These are phyloP conservation scores for Neurospora sublineolata DNA, from an alignment of 495 filamentous ascomycete genomes.

Conservation along the genomic window DNA sequence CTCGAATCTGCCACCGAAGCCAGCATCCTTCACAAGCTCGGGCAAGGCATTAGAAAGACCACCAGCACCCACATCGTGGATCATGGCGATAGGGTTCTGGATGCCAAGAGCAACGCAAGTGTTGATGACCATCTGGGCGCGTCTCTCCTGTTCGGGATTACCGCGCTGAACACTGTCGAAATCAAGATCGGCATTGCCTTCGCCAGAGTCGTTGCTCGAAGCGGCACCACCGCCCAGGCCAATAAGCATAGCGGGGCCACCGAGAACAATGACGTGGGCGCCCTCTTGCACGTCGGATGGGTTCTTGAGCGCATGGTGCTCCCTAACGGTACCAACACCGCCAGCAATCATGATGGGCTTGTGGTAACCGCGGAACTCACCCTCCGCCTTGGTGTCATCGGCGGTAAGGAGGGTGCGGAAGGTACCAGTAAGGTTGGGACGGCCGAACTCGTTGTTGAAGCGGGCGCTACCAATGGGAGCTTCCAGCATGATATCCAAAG, in stretches of 20 bases:
- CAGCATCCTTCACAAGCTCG: conserved; percentile 84
- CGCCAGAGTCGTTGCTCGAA: conserved; percentile 78
- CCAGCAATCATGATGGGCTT: conserved; percentile 99
- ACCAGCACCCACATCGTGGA: conserved; percentile 94
- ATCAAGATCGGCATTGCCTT: conserved; percentile 80
- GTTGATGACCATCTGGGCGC: conserved; percentile 95
- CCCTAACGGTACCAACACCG: conserved; percentile 90
- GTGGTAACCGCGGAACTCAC: conserved; percentile 82
- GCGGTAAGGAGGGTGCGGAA: conserved; percentile 74
- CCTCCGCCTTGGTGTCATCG: conserved; percentile 30
- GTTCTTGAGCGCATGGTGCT: conserved; percentile 80
- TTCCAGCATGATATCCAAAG: conserved; percentile 92
- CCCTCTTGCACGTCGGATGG: conserved; percentile 65
- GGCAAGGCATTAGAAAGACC: conserved; percentile 82
- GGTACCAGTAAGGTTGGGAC: conserved; percentile 80
- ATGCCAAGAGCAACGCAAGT: conserved; percentile 74
- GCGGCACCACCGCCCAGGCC: conserved; percentile 92
- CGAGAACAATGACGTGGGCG: conserved; percentile 80
- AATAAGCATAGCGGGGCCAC: conserved; percentile 94
- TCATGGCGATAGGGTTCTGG: conserved; percentile 82
- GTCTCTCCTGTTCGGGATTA: conserved; percentile 88
- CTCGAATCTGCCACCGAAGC: conserved; percentile 79
- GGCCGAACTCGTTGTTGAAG: conserved; percentile 96
- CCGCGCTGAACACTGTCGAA: conserved; percentile 92
- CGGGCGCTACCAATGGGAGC: conserved; percentile 87